phyloP scores from a whole-genome alignment of 2,329 filamentous ascomycete genomes.

The Aspergillus sergii region DNA sequence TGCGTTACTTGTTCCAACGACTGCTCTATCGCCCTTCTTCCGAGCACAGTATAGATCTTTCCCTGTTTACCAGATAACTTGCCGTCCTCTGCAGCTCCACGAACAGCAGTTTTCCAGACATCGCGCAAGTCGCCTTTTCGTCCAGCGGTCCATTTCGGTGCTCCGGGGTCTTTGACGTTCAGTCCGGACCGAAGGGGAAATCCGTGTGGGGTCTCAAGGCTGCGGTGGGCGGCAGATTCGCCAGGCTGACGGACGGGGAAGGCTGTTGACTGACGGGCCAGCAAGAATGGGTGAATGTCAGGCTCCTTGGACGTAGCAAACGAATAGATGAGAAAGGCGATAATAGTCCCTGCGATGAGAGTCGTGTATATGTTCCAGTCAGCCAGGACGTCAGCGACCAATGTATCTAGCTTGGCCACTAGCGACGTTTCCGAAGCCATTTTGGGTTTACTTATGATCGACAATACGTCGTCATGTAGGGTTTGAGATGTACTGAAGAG shows the following conservation, averaged over 20 bases:
- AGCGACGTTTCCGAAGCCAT: slow-evolving; percentile 54
- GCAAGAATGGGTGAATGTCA: slow-evolving; percentile 87
- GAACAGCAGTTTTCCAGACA: slow-evolving; percentile 76
- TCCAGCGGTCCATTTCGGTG: slow-evolving; percentile 80
- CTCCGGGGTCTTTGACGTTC: slow-evolving; percentile 77
- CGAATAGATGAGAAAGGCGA: slow-evolving; percentile 69
- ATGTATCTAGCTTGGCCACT: slow-evolving; percentile 70
- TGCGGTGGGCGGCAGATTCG: slow-evolving; percentile 83
- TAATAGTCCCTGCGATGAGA: slow-evolving; percentile 66
- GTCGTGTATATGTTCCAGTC: slow-evolving; percentile 86
- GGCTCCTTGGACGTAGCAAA: slow-evolving; percentile 74
- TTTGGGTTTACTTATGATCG: slow-evolving; percentile 14
- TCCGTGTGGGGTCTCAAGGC: slow-evolving; percentile 81
- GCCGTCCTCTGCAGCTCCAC: slow-evolving; percentile 66
- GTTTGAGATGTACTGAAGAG: not conserved
- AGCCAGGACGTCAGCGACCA: slow-evolving; percentile 68
- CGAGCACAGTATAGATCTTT: slow-evolving; percentile 76
- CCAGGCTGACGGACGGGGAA: slow-evolving; percentile 79
- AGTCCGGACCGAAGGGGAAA: slow-evolving; percentile 77
- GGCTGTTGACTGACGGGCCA: slow-evolving; percentile 79
- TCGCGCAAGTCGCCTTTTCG: slow-evolving; percentile 89
- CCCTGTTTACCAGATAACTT: slow-evolving; percentile 63
- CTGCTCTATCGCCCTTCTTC: slow-evolving; percentile 74
- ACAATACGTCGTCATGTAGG: slow-evolving; percentile 6
- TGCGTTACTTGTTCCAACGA: slow-evolving; percentile 71